These are phyloP conservation scores for Phytophthora pistaciae DNA, from an alignment of 352 stramenopile genomes.

Conservation along the genomic window DNA sequence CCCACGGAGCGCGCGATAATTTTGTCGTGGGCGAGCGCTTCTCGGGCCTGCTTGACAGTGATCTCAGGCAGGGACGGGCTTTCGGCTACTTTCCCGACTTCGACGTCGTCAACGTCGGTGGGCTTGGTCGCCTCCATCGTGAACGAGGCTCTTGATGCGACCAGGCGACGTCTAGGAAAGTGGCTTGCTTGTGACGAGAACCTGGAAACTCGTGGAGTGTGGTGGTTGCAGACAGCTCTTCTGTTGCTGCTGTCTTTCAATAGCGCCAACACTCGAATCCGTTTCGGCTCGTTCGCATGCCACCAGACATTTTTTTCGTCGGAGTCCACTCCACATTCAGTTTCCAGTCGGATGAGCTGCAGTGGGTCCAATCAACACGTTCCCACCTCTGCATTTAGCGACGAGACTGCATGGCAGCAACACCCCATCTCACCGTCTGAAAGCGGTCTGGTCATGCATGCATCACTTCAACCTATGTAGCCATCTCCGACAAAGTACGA, in stretches of 20 bases:
- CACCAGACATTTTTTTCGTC: neutral
- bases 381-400: neutral
- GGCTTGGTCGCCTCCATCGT: neutral
- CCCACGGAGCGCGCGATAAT: conserved; percentile 39
- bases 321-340: neutral
- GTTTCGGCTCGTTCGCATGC: neutral
- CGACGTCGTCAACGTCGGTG: conserved; percentile 6
- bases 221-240: neutral
- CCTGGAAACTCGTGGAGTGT: conserved; percentile 8
- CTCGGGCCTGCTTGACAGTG: conserved; percentile 16
- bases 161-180: neutral
- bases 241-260: neutral
- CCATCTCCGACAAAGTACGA: conserved; percentile 17
- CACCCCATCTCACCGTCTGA: neutral
- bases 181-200: neutral
- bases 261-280: neutral
- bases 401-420: neutral
- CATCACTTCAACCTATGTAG: conserved; percentile 15
- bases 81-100: neutral
- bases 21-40: conserved; percentile 44
- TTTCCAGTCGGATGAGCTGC: neutral
- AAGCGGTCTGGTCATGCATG: too few relatives aligned
- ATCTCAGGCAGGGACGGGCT: neutral
- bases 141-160: neutral
- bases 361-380: neutral